Conservation (phyloP, 306 rosid genomes). For the Hippophae gyantsensis region DNA sequence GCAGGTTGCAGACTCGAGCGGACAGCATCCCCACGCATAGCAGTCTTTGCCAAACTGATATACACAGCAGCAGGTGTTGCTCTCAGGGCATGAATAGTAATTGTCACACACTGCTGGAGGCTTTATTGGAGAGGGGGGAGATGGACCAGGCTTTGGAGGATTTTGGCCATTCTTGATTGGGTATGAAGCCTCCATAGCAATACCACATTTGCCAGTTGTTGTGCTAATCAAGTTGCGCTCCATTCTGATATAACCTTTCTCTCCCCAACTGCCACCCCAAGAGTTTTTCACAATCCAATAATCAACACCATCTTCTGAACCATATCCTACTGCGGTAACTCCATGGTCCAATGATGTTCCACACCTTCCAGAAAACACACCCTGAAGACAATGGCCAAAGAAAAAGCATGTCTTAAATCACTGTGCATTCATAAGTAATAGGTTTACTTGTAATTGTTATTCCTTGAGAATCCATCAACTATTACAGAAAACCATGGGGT, state of each 20-base stretch:
- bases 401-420: not conserved
- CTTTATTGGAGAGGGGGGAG: constrained; percentile 44
- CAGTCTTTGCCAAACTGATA: constrained; percentile 39
- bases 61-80: constrained; percentile 78
- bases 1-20: constrained; percentile 87
- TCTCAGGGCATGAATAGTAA: constrained; percentile 47
- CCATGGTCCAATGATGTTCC: constrained; percentile 77
- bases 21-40: constrained; percentile 89
- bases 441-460: not conserved
- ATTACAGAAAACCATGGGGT: not conserved
- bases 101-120: constrained; percentile 76
- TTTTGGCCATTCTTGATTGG: constrained; percentile 61
- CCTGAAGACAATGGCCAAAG: constrained; percentile 34
- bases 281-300: constrained; percentile 84
- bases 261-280: constrained; percentile 86
- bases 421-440: too few relatives aligned
- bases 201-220: constrained; percentile 54
- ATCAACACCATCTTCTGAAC: constrained; percentile 54
- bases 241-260: constrained; percentile 61
- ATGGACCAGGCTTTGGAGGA: constrained; percentile 81
- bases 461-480: not conserved
- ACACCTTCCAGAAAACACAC: constrained; percentile 65
- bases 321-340: constrained; percentile 71
- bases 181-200: constrained; percentile 63
- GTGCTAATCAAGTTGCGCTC: constrained; percentile 45